Conservation (phyloP, 805 yeast genomes). For the Phaffomyces thermotolerans region DNA sequence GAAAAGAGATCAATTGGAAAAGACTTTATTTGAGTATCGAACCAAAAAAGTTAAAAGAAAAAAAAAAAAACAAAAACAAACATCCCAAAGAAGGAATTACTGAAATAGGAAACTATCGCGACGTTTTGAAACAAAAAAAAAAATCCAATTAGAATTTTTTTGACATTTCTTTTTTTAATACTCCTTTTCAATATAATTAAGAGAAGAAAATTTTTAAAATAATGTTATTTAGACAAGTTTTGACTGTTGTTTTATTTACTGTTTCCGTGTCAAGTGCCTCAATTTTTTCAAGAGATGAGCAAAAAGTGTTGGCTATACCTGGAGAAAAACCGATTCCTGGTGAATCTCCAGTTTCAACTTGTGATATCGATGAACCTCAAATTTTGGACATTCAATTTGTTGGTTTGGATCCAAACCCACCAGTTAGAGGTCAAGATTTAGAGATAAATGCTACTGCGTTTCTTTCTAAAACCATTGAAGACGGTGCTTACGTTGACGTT, state of each 20-base stretch:
- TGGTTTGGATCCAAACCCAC: slow-evolving; percentile 77
- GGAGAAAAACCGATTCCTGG: slow-evolving; percentile 75
- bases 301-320: slow-evolving; percentile 23
- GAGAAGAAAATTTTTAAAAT: too few species aligned
- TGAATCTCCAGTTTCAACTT: slow-evolving; percentile 72
- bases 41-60: too few species aligned
- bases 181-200: too few species aligned
- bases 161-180: too few species aligned
- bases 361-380: slow-evolving; percentile 64
- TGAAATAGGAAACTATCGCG: too few species aligned
- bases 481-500: slow-evolving; percentile 92
- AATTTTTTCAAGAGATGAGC: slow-evolving; percentile 13
- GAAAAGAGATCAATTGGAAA: too few species aligned
- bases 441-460: slow-evolving; percentile 72
- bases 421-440: slow-evolving; percentile 74
- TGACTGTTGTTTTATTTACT: background rate
- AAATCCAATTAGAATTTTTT: too few species aligned
- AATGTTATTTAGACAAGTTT: background rate
- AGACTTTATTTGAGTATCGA: too few species aligned
- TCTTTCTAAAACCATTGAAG: slow-evolving; percentile 47
- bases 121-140: too few species aligned
- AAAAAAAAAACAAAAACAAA: background rate
- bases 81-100: background rate
- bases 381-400: slow-evolving; percentile 54
- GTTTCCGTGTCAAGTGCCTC: slow-evolving; percentile 8